Base-by-base conservation (phyloP, 2,329 filamentous ascomycete species). In the Cryphonectria radicalis region DNA sequence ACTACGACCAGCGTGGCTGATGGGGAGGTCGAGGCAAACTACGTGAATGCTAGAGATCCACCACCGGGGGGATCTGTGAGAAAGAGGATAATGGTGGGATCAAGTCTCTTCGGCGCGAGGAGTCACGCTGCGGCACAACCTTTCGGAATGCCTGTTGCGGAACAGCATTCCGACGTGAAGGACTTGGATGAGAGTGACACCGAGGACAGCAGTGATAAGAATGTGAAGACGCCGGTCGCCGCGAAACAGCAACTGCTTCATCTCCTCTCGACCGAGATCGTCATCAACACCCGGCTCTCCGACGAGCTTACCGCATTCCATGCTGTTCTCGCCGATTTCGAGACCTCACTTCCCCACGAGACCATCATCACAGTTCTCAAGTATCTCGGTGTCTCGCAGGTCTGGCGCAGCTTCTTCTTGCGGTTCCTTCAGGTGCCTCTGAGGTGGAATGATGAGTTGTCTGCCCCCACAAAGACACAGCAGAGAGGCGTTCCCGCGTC, bases 391-490 rank as follows among this genome's bases (percentile, higher is more conserved):
- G 82, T 92, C 4, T 85, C 87, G 0, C 77, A 86, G 2, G 78
- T 76, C 0, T 91, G 90, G 87, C 76, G 91, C 1, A 77, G 77
- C 8, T 90, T 92, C 77, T 92, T 92, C 77, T 79, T 77, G 17
- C 84, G 81, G 2, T 91, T 89, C 70, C 82, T 92, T 0, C 82
- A 87, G 74, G 84, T 87, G 0, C 90, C 90, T 0, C 79, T 92
- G 57, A 85, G 84, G 68, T 90, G 92, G 72, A 75, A 80, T 1
- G 83, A 88, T 0, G 88, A 91, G 66, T 85, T 85, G 2, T 78
- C 84, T 0, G 78, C 82, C 2, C 82, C 81, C 0, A 72, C 81
- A 17, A 84, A 83, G 6, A 79, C 79, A 8, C 84, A 90, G 13
- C 84, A 82, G 69, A 84, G 88, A 22, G 90, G 90, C 10, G 84